Conservation (phyloP, 495 filamentous ascomycete genomes). For the Zalerion maritima region DNA sequence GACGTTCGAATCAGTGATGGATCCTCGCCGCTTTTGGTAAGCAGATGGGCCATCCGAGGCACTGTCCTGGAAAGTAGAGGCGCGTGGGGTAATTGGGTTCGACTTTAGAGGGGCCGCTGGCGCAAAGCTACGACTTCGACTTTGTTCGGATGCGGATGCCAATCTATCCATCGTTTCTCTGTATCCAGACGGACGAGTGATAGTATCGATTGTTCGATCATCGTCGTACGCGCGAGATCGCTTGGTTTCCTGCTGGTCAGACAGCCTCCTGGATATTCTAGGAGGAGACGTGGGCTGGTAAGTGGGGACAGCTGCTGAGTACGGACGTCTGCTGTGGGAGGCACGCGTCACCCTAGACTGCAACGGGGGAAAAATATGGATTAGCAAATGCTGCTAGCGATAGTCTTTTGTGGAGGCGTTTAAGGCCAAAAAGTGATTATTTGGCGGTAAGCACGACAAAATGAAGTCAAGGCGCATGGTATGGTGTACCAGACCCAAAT, state of each 20-base stretch:
- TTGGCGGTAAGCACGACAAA: not conserved
- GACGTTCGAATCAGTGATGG: slow-evolving; percentile 22
- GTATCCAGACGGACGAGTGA: slow-evolving; percentile 15
- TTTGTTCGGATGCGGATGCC: slow-evolving; percentile 10
- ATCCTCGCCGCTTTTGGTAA: slow-evolving; percentile 21
- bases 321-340: slow-evolving; percentile 25
- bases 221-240: slow-evolving; percentile 17
- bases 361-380: not conserved
- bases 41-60: slow-evolving; percentile 29
- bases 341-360: slow-evolving; percentile 27
- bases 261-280: slow-evolving; percentile 25
- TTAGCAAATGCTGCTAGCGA: not conserved
- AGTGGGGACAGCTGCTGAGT: slow-evolving; percentile 25
- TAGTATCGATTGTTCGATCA: slow-evolving; percentile 13
- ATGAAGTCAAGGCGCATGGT: not conserved
- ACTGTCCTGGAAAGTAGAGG: slow-evolving; percentile 25
- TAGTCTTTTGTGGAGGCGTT: not conserved
- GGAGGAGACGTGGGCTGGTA: slow-evolving; percentile 25
- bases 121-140: slow-evolving; percentile 20
- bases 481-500: not conserved
- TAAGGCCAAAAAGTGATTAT: not conserved
- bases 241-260: slow-evolving; percentile 28
- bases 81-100: slow-evolving; percentile 28
- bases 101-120: too few relatives aligned
- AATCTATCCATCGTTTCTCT: slow-evolving; percentile 16